Percentiles rank a stretch among this genome's conserved stretches.
These are phyloP conservation scores for Gossypioides kirkii DNA, from an alignment of 345 rosid species.

Conservation along the genomic window DNA sequence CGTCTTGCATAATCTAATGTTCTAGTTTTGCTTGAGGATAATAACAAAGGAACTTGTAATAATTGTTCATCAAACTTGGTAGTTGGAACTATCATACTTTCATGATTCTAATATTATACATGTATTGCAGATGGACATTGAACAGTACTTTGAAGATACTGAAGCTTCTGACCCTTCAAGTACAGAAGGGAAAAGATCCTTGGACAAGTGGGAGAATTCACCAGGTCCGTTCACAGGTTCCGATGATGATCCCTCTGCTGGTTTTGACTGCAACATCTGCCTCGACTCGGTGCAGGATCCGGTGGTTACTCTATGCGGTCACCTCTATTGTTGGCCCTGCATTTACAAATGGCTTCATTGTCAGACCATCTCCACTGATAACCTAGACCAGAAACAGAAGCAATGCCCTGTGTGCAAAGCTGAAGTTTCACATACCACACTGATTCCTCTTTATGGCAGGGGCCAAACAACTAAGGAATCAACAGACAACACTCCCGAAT, in stretches of 20 bases:
- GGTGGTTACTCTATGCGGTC: conserved; percentile 87
- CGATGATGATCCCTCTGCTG: conserved; percentile 25
- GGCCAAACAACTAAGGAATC: conserved; percentile 37
- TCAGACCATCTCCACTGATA: conserved; percentile 26
- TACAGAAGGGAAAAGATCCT: conserved; percentile 29
- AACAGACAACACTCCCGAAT: conserved; percentile 20
- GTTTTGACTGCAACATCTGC: conserved; percentile 83
- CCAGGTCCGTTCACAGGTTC: conserved; percentile 14
- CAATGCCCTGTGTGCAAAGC: conserved; percentile 96
- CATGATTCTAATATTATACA: not conserved
- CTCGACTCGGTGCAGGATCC: conserved; percentile 77
- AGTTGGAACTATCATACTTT: not conserved
- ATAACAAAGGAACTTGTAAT: too few species aligned
- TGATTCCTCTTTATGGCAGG: conserved; percentile 81
- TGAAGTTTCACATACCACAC: conserved; percentile 51
- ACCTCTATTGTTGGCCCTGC: conserved; percentile 95
- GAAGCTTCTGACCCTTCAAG: conserved; percentile 23
- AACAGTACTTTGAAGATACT: conserved; percentile 29
- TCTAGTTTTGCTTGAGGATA: not conserved
- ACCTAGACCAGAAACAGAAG: conserved; percentile 33
- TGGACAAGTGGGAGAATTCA: conserved; percentile 24
- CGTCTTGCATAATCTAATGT: not conserved
- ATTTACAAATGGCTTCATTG: conserved; percentile 83
- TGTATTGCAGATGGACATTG: conserved; percentile 30
- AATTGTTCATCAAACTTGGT: not conserved